Conservation (phyloP, 768 basidiomycete species). For the Lactarius sp. region DNA sequence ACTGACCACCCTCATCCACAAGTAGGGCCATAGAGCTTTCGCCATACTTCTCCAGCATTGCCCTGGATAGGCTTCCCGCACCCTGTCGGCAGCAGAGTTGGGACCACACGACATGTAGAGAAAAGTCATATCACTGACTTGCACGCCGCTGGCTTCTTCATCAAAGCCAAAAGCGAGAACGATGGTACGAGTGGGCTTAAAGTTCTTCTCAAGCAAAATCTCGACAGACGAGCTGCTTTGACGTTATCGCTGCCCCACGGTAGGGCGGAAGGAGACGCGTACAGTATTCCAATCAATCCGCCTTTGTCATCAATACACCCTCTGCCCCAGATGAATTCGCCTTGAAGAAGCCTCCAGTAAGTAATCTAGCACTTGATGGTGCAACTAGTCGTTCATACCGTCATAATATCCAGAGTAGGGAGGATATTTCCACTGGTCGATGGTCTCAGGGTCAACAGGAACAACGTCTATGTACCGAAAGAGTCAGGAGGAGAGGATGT, state of each 20-base stretch:
- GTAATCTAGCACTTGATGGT: too few relatives aligned
- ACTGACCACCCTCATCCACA: slow-evolving; percentile 82
- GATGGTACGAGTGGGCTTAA: slow-evolving; percentile 35
- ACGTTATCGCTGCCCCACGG: background rate
- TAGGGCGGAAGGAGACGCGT: slow-evolving; percentile 4
- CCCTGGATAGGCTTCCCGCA: slow-evolving; percentile 43
- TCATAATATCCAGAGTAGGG: slow-evolving; percentile 62
- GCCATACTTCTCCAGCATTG: slow-evolving; percentile 60
- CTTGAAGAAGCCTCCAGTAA: slow-evolving; percentile 11
- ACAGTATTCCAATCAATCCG: slow-evolving; percentile 34
- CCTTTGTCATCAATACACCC: slow-evolving; percentile 36
- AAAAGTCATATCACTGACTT: slow-evolving; percentile 18
- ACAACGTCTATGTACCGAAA: slow-evolving; percentile 52
- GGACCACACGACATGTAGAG: background rate
- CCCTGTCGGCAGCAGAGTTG: slow-evolving; percentile 39
- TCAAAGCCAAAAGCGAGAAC: slow-evolving; percentile 38
- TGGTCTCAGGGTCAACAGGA: slow-evolving; percentile 54
- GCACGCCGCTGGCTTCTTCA: slow-evolving; percentile 35
- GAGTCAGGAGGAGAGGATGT: background rate
- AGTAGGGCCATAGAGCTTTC: slow-evolving; percentile 67
- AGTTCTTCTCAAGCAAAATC: slow-evolving; percentile 37
- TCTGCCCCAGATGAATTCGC: slow-evolving; percentile 34
- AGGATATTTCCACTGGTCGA: slow-evolving; percentile 55
- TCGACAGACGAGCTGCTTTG: slow-evolving; percentile 35
- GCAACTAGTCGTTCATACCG: slow-evolving; percentile 32